A percentile compares a stretch with the other conserved stretches of the same genome.
Evolutionary conservation across 2,329 filamentous ascomycete species (phyloP).

Genomic region (Amauroascus verrucosus): DNA sequence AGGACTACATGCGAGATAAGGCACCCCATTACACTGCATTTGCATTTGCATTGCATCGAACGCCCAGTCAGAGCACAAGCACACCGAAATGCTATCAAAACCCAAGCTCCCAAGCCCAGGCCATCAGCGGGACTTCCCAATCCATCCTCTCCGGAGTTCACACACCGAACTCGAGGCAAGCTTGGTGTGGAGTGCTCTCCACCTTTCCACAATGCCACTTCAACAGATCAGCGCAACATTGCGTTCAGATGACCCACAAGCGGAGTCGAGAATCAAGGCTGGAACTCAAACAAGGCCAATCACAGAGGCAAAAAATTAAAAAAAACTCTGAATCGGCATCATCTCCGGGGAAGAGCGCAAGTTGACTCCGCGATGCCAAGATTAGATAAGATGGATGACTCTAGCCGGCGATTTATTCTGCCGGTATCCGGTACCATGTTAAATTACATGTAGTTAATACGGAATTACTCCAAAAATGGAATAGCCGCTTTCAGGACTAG

Average conservation of each 20-base stretch:
- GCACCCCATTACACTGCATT: neutral
- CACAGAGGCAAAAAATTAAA: too few species aligned
- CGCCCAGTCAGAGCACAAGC: neutral
- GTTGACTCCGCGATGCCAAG: too few species aligned
- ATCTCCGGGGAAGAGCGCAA: too few species aligned
- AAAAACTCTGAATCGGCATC: too few species aligned
- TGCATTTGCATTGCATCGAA: slow-evolving; percentile 1
- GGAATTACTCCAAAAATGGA: neutral
- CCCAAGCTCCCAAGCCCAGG: neutral
- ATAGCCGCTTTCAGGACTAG: neutral
- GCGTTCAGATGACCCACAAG: slow-evolving; percentile 1
- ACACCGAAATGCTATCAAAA: slow-evolving; percentile 3
- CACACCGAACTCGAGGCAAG: neutral
- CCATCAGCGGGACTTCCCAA: neutral
- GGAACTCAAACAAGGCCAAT: slow-evolving; percentile 2
- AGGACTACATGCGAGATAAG: neutral
- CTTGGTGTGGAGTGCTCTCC: neutral
- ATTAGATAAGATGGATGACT: slow-evolving; percentile 4
- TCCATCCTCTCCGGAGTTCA: slow-evolving; percentile 3
- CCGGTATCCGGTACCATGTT: neutral
- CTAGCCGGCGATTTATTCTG: neutral
- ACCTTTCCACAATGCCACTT: neutral
- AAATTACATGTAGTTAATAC: neutral
- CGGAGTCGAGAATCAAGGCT: neutral
- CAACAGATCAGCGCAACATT: slow-evolving; percentile 4